phyloP scores from a whole-genome alignment of 2,329 filamentous ascomycete genomes.

The Aspergillus sclerotialis region DNA sequence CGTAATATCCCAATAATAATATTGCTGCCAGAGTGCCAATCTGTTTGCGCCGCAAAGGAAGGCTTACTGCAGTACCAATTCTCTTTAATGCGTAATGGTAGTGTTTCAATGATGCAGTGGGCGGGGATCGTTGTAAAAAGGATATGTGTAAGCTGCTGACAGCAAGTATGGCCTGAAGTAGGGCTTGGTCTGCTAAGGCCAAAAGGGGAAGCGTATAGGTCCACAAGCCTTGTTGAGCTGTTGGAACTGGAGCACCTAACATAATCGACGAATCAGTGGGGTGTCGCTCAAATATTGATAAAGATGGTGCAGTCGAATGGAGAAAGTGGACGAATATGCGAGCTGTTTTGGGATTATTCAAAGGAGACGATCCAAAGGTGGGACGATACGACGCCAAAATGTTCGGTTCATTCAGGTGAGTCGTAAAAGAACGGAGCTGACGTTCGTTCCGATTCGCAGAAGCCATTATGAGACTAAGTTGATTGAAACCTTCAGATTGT shows the following conservation, averaged over 20 bases:
- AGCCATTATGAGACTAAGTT: conserved; percentile 37
- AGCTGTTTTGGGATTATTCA: conserved; percentile 73
- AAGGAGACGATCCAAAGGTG: conserved; percentile 59
- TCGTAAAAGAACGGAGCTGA: conserved; percentile 43
- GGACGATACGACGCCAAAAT: conserved; percentile 60
- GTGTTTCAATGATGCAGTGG: conserved; percentile 79
- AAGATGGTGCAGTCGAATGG: conserved; percentile 73
- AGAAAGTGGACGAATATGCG: conserved; percentile 89
- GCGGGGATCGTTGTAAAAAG: conserved; percentile 65
- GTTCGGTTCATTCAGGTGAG: conserved; percentile 41
- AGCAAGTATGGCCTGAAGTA: conserved; percentile 86
- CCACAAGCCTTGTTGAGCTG: conserved; percentile 54
- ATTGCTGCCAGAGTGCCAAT: conserved; percentile 83
- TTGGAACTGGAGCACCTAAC: conserved; percentile 56
- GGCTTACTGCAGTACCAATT: conserved; percentile 67
- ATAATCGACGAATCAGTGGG: conserved; percentile 64
- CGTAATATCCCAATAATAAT: conserved; percentile 80
- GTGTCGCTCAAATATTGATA: conserved; percentile 83
- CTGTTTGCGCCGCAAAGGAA: conserved; percentile 61
- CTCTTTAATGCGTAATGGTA: conserved; percentile 80
- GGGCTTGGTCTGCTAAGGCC: conserved; percentile 74
- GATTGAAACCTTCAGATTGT: conserved; percentile 27
- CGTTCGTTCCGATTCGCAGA: conserved; percentile 40
- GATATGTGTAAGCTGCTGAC: conserved; percentile 82
- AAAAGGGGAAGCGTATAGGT: conserved; percentile 75